Evolutionary conservation across 1,139 yeast genomes (phyloP).

Genomic region (Casaregolazyma suthepensis): DNA sequence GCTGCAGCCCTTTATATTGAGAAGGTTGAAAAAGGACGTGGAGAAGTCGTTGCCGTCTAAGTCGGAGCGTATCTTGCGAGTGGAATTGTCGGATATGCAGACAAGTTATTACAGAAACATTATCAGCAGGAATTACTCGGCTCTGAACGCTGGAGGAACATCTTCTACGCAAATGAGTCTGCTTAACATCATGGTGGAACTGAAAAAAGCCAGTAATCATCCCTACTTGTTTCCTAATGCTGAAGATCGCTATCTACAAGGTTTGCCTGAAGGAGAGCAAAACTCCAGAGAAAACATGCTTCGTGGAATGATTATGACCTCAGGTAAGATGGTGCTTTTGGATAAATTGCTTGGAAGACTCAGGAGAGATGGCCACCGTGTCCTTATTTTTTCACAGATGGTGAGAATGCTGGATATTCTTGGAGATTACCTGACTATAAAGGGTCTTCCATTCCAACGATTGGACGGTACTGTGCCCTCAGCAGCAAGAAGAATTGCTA

Average conservation of each 20-base stretch:
- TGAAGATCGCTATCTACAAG: constrained; percentile 71
- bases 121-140: constrained; percentile 83
- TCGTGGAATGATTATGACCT: constrained; percentile 92
- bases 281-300: constrained; percentile 62
- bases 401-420: constrained; percentile 91
- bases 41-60: constrained; percentile 94
- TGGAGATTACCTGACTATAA: constrained; percentile 85
- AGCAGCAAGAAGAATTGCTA: constrained; percentile 85
- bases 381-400: constrained; percentile 93
- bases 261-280: constrained; percentile 34
- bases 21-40: constrained; percentile 94
- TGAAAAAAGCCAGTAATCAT: constrained; percentile 94
- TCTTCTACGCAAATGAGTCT: constrained; percentile 78
- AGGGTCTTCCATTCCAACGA: constrained; percentile 88
- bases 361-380: constrained; percentile 92
- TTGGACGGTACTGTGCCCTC: constrained; percentile 97
- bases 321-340: constrained; percentile 94
- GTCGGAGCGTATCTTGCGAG: constrained; percentile 89
- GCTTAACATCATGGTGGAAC: constrained; percentile 87
- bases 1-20: constrained; percentile 83
- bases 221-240: constrained; percentile 94
- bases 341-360: constrained; percentile 83
- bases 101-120: constrained; percentile 93
- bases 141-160: constrained; percentile 76
- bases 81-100: constrained; percentile 90